Conservation (phyloP, 176 grass and related monocot species). For the sorghum (Sorghum bicolor) region DNA sequence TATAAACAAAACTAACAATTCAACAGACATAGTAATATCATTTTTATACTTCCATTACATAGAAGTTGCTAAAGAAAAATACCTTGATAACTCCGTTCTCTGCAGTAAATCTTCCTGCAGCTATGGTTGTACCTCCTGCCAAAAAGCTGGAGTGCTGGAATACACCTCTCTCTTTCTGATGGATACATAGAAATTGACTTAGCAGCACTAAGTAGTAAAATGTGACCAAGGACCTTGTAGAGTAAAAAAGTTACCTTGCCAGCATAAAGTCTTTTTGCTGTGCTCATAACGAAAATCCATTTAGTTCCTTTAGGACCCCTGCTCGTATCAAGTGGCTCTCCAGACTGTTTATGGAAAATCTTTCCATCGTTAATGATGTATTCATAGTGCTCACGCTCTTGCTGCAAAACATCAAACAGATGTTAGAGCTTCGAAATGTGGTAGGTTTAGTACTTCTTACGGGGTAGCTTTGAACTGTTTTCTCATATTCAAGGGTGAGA, state of each 20-base stretch:
- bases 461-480: background rate
- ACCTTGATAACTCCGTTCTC: constrained; percentile 75
- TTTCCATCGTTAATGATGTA: constrained; percentile 53
- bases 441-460: background rate
- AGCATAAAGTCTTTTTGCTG: constrained; percentile 68
- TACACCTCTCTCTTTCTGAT: constrained; percentile 81
- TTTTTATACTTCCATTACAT: too few species aligned
- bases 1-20: background rate
- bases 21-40: too few species aligned
- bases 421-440: background rate
- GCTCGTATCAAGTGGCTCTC: constrained; percentile 67
- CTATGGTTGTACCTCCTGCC: constrained; percentile 82
- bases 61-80: constrained; percentile 9
- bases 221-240: background rate
- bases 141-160: constrained; percentile 98
- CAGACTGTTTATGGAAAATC: constrained; percentile 58
- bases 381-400: constrained; percentile 78
- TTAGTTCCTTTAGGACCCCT: constrained; percentile 53
- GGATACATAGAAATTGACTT: background rate
- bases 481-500: too few species aligned
- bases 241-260: constrained; percentile 57
- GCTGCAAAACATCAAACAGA: constrained; percentile 41
- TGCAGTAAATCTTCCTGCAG: constrained; percentile 82
- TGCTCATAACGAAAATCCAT: constrained; percentile 99
- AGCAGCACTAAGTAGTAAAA: background rate